These are phyloP conservation scores for Lachancea sp. DNA, from an alignment of 805 yeast species.

Conservation along the genomic window DNA sequence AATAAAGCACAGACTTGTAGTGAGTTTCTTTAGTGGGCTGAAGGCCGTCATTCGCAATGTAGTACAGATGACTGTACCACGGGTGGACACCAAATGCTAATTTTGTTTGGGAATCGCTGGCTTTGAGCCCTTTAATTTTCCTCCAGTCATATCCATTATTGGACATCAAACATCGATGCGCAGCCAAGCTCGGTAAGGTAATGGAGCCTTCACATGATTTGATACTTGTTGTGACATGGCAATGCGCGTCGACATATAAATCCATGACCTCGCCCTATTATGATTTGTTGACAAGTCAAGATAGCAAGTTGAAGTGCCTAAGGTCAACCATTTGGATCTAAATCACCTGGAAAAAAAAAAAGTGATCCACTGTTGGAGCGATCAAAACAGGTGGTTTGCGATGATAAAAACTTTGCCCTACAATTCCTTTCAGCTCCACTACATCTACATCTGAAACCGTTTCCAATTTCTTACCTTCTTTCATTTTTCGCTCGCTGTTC, in stretches of 20 bases:
- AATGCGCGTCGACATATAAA: constrained; percentile 33
- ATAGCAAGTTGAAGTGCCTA: too few species aligned
- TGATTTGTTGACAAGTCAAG: too few species aligned
- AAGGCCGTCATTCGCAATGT: constrained; percentile 21
- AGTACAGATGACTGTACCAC: constrained; percentile 74
- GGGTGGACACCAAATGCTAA: constrained; percentile 81
- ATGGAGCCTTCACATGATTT: background rate
- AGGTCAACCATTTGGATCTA: too few species aligned
- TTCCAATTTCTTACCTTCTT: too few species aligned
- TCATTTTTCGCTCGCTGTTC: too few species aligned
- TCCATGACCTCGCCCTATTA: background rate
- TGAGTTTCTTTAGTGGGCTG: constrained; percentile 41
- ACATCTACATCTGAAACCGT: too few species aligned
- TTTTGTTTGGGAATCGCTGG: constrained; percentile 13
- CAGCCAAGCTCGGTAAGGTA: constrained; percentile 4
- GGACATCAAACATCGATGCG: constrained; percentile 40
- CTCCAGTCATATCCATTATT: constrained; percentile 35
- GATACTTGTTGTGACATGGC: constrained; percentile 28
- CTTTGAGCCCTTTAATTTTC: constrained; percentile 17
- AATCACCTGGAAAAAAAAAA: too few species aligned
- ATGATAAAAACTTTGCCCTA: too few species aligned
- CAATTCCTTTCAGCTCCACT: too few species aligned
- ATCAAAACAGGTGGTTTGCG: too few species aligned
- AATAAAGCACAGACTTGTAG: constrained; percentile 45
- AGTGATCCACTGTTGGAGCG: too few species aligned